Evolutionary conservation across 1,139 yeast species (phyloP), one percentile per base, ranked within the genome.

Genomic region (Taphrina communis): DNA sequence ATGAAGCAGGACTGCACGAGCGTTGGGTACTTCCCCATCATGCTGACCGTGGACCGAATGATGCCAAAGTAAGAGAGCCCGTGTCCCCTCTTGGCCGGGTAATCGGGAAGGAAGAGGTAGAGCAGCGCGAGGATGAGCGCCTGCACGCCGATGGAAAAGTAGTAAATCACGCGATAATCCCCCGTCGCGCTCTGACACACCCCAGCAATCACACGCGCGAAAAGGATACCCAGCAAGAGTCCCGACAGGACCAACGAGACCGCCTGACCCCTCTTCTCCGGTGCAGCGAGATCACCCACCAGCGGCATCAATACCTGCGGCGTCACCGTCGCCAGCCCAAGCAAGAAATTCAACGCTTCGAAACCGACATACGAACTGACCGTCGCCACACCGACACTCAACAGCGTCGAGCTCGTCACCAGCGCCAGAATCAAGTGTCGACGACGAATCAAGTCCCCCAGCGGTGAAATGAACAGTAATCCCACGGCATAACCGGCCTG

Each of bases 1-100:
- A 50, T 21, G 36, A 50, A 35, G n/a, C 53, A 50, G 53, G 53
- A 50, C 53, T 50, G 53, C n/a, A 50, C 53, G 53, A 50, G 53
- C 1, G 53, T 25, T 38, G 53, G 53, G 53, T 50, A 50, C 53
- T 21, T 19, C 1, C 1, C 36, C 53, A 50, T 50, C 53, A 50
- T 50, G 36, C 12, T n/a, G 36, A 50, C 53, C n/a, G 53, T 50
- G 9, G 53, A 50, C n/a, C n/a, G n/a, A 35, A 50, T 50, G 53
- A 50, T 50, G 53, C 53, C 53, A n/a, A 50, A 21, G 36, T 50
- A 50, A 1, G 53, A 50, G 36, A 50, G 36, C 2, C 53, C 53
- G 36, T 50, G 53, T 3, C 53, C 53, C 53, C 36, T 7, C 53
- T 50, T 50, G 53, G 53, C 53, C 1, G 53, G 53, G 36, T 50